Evolutionary conservation across 139 green algal species (phyloP).

Genomic region (Volvox reticuliferus): DNA sequence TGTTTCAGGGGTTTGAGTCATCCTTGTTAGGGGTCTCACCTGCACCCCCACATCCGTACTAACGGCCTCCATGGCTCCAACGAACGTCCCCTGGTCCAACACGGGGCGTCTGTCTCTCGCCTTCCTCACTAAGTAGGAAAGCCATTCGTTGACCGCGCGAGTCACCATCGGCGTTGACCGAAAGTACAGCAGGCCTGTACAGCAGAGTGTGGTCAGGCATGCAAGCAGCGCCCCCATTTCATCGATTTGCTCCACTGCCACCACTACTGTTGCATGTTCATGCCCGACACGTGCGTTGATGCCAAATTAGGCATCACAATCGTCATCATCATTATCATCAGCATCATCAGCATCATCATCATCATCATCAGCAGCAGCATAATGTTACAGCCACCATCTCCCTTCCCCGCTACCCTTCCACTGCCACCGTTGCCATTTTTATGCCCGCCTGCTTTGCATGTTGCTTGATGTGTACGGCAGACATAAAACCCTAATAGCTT

Average conservation of each 20-base stretch:
- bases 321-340: not conserved
- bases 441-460: not conserved
- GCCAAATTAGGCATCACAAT: too few species aligned
- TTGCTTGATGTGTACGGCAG: too few species aligned
- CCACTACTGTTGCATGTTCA: not conserved
- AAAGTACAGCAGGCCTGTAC: not conserved
- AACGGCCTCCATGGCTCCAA: not conserved
- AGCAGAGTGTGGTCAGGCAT: not conserved
- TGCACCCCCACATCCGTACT: not conserved
- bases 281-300: not conserved
- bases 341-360: not conserved
- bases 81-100: conserved; percentile 9
- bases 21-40: not conserved
- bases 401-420: not conserved
- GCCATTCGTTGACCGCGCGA: not conserved
- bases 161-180: not conserved
- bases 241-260: too few species aligned
- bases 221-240: not conserved
- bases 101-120: not conserved
- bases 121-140: not conserved
- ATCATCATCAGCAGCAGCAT: not conserved
- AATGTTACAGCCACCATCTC: not conserved
- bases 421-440: not conserved
- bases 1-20: not conserved
- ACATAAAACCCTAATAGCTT: too few species aligned